Conservation (phyloP, 805 yeast species). For the Blastobotrys parvus region DNA sequence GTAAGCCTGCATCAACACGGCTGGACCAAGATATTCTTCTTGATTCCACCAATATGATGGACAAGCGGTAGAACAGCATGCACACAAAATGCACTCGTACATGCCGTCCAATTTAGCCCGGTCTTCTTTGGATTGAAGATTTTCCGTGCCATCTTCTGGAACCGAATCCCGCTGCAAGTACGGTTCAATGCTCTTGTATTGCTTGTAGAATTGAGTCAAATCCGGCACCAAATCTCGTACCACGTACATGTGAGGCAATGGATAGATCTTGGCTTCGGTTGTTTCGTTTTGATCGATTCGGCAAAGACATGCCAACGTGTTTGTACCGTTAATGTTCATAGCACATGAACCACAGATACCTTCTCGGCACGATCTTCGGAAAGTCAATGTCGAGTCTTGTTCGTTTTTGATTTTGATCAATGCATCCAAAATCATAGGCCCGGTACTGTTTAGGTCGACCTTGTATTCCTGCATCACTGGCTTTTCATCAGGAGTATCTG, state of each 20-base stretch:
- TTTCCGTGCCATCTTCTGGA: conserved; percentile 90
- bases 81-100: conserved; percentile 96
- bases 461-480: conserved; percentile 79
- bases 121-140: conserved; percentile 83
- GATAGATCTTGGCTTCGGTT: conserved; percentile 82
- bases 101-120: conserved; percentile 94
- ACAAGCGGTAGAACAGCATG: conserved; percentile 97
- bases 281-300: conserved; percentile 74
- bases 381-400: conserved; percentile 90
- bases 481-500: conserved; percentile 89
- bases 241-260: conserved; percentile 96
- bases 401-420: conserved; percentile 90
- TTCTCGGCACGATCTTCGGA: conserved; percentile 98
- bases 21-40: conserved; percentile 97
- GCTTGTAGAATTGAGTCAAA: conserved; percentile 94
- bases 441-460: conserved; percentile 82
- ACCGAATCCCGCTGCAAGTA: conserved; percentile 73
- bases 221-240: conserved; percentile 97
- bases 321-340: conserved; percentile 97
- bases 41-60: conserved; percentile 99
- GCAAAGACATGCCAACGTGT: conserved; percentile 95
- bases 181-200: conserved; percentile 96
- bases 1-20: conserved; percentile 97
- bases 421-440: conserved; percentile 98
- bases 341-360: conserved; percentile 99